Conservation (phyloP, 768 basidiomycete species). For the Coprinopsis strossmayeri region DNA sequence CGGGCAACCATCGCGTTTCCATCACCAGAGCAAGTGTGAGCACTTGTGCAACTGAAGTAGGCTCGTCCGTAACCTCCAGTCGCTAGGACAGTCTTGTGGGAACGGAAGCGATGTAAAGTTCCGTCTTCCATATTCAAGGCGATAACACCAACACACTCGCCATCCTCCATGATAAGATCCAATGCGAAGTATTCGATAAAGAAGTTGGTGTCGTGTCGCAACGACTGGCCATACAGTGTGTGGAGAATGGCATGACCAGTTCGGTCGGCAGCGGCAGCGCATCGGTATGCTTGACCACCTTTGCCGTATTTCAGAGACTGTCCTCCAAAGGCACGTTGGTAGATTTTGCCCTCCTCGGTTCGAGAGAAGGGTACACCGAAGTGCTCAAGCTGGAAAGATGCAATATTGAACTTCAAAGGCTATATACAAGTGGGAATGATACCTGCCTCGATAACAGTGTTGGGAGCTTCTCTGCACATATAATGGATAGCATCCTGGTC, state of each 20-base stretch:
- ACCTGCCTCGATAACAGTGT: conserved; percentile 83
- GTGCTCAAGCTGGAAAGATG: conserved; percentile 76
- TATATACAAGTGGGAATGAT: background rate
- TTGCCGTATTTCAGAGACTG: conserved; percentile 96
- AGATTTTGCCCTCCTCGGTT: conserved; percentile 98
- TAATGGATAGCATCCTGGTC: conserved; percentile 99
- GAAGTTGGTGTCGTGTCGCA: conserved; percentile 98
- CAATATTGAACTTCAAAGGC: background rate
- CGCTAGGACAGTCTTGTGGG: conserved; percentile 97
- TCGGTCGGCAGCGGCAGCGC: conserved; percentile 97
- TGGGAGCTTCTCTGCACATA: conserved; percentile 97
- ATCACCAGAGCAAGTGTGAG: conserved; percentile 98
- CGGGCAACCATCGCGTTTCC: conserved; percentile 98
- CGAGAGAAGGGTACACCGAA: conserved; percentile 98
- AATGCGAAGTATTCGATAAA: conserved; percentile 99
- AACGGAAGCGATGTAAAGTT: conserved; percentile 95
- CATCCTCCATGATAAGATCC: conserved; percentile 97
- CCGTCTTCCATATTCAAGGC: conserved; percentile 99
- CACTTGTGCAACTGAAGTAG: conserved; percentile 98
- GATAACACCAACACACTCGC: conserved; percentile 98
- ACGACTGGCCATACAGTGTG: conserved; percentile 98
- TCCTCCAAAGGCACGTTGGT: conserved; percentile 98
- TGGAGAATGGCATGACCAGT: conserved; percentile 98
- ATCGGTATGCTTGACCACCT: conserved; percentile 98
- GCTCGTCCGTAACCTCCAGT: conserved; percentile 98